Base-by-base conservation (phyloP, 352 stramenopile species). In the Phytophthora idaei region DNA sequence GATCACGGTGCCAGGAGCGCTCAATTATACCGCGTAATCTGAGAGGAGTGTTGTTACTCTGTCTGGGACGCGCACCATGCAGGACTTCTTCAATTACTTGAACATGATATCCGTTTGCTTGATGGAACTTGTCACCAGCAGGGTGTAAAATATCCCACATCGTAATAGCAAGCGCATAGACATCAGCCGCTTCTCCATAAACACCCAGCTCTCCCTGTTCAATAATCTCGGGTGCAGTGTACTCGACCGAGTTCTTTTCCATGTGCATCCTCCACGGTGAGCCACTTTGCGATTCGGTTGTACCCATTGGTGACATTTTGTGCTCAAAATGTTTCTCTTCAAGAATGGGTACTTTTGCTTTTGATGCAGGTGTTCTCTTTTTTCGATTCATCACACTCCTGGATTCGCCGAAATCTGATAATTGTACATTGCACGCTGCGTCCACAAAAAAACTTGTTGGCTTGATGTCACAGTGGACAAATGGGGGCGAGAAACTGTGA, bases 141-240 rank as follows among this genome's bases (percentile, higher is more conserved):
- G 77, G 77, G 31, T 87, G 61, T 11, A 89, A 57, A 31, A 90
- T 86, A 59, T 89, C 77, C 81, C 83, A 92, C 58, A 90, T 80
- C 8, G 83, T 88, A 27, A 90, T 62, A 5, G 59, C 81, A 36
- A 90, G 72, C 39, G 80, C 78, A 69, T 86, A 90, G 2, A 90
- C 67, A 59, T 90, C 80, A 3, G 74, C 67, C 5, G 76, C 74
- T 45, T 89, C 79, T 6, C 64, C 69, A 47, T 88, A 85, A 2
- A 56, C 60, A 4, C 60, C 50, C 15, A 41, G 6, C 4, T 69
- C 14, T 5, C 68, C 62, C 8, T 39, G 55, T 14, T 77, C 67
- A 32, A 89, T 77, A 7, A 88, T 55, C 42, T 92, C 81, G 3
- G 81, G 81, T 1, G 84, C 84, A 63, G 86, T 78, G 64, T 88